Base-by-base conservation (phyloP, 495 filamentous ascomycete genomes). In the Penicillium silybi region DNA sequence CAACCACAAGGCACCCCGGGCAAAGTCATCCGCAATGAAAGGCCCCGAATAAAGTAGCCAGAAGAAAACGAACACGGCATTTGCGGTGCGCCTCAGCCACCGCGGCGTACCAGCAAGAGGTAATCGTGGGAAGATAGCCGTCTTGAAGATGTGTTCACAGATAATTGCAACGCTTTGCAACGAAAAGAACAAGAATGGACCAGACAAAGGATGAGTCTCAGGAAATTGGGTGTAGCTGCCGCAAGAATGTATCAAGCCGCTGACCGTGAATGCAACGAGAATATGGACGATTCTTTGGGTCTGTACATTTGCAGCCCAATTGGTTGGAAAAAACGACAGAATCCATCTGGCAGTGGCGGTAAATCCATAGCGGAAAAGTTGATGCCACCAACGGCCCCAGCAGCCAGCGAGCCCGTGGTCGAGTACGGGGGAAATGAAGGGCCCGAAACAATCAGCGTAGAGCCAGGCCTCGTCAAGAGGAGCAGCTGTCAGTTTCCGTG, bases 341-440 rank as follows among this genome's bases (percentile, higher is more conserved):
- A 87, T 53, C 59, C 69, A 85, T 7, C 66, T 62, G 0, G 75
- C 66, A 0, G 85, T 80, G 1, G 79, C 76, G 6, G 79, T 68
- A 62, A 96, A 92, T 0, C 76, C 86, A 32, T 81, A 76, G 3
- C 89, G 83, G 70, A 96, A 93, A 1, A 85, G 79, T 64, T 96
- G 90, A 66, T 96, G 90, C 90, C 90, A 96, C 85, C 85, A 95
- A 15, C 72, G 77, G 38, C 86, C 81, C 90, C 90, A 96, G 57
- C 85, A 81, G 25, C 90, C 90, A 7, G 79, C 73, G 1, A 96
- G 68, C 0, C 90, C 89, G 41, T 82, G 68, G 46, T 87, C 78
- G 4, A 86, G 61, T 5, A 92, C 70, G 8, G 71, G 62, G 2
- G 50, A 51, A 51, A 80, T 70, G 40, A 72, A 69, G 1, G 79